Evolutionary conservation across 2,329 filamentous ascomycete genomes (phyloP).

Genomic region (Colletotrichum theobromicola): DNA sequence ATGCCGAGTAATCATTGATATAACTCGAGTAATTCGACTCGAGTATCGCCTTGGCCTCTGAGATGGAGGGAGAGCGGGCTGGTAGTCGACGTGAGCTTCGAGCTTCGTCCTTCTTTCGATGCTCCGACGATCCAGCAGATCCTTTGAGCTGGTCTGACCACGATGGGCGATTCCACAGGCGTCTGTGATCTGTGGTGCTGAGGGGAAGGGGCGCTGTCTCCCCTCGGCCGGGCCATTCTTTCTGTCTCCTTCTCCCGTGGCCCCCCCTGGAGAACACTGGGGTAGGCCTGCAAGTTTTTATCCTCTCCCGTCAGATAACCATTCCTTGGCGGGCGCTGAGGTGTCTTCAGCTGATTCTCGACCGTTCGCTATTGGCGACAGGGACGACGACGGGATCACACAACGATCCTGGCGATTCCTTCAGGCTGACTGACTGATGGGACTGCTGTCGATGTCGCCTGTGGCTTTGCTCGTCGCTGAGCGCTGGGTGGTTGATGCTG

Average conservation of each 20-base stretch:
- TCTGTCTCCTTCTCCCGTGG: not conserved
- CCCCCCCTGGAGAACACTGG: constrained; percentile 9
- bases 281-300: constrained; percentile 12
- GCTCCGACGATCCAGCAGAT: not conserved
- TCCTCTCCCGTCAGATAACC: constrained; percentile 7
- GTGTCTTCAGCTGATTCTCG: constrained; percentile 7
- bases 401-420: not conserved
- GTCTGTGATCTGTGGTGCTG: not conserved
- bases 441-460: not conserved
- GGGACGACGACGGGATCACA: not conserved
- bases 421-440: not conserved
- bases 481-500: not conserved
- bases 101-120: not conserved
- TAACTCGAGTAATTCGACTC: not conserved
- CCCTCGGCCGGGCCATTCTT: not conserved
- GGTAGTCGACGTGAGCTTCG: not conserved
- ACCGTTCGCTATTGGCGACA: not conserved
- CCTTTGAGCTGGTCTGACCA: not conserved
- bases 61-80: not conserved
- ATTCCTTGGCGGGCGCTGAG: constrained; percentile 5
- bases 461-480: not conserved
- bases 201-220: not conserved
- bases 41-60: not conserved
- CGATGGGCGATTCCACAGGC: not conserved
- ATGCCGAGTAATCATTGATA: not conserved